Evolutionary conservation across 2,329 filamentous ascomycete species (phyloP).

Genomic region (Paecilomyces niveus): DNA sequence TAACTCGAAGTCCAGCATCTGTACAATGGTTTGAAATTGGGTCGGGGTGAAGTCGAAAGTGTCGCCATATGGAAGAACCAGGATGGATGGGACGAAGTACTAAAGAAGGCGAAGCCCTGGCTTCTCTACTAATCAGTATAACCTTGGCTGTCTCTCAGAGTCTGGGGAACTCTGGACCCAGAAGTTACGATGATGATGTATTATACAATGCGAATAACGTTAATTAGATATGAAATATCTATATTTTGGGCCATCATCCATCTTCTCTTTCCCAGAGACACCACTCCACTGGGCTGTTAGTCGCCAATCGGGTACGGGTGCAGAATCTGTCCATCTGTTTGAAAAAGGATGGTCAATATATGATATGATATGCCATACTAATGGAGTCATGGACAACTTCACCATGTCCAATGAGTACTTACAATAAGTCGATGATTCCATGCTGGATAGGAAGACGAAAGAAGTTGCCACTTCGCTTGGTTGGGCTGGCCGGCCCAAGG

Average conservation of each 20-base stretch:
- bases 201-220: not conserved
- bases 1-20: slow-evolving; percentile 21
- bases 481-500: slow-evolving; percentile 28
- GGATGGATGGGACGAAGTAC: slow-evolving; percentile 28
- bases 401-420: slow-evolving; percentile 7
- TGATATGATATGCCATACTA: not conserved
- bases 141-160: not conserved
- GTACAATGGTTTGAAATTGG: slow-evolving; percentile 31
- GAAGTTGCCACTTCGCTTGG: slow-evolving; percentile 34
- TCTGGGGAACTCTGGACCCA: not conserved
- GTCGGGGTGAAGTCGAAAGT: slow-evolving; percentile 31
- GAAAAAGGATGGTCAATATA: not conserved
- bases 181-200: not conserved
- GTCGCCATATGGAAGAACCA: slow-evolving; percentile 31
- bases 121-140: slow-evolving; percentile 21
- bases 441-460: slow-evolving; percentile 32
- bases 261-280: not conserved
- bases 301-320: slow-evolving; percentile 29
- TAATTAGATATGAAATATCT: not conserved
- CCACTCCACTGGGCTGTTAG: slow-evolving; percentile 7
- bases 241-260: not conserved
- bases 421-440: slow-evolving; percentile 29
- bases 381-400: not conserved
- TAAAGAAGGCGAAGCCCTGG: slow-evolving; percentile 27
- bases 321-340: slow-evolving; percentile 26